Percentiles rank a stretch among this genome's conserved stretches.
phyloP scores from a whole-genome alignment of 1,284 basidiomycete species.

The Amylostereum chailletii region DNA sequence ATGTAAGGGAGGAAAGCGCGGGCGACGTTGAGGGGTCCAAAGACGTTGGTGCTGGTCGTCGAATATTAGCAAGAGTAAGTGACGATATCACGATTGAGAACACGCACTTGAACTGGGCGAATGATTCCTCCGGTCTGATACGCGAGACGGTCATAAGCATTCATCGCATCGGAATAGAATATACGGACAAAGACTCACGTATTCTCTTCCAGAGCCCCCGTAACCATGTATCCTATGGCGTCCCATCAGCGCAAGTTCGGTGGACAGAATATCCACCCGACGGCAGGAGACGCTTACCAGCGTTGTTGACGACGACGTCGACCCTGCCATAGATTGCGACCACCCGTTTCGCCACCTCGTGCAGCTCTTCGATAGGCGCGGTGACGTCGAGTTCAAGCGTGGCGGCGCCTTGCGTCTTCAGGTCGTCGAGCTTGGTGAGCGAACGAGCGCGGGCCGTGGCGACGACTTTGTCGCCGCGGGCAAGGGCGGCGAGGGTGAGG shows the following conservation, averaged over 20 bases:
- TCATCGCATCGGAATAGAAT: not conserved
- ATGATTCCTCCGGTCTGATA: conserved; percentile 20
- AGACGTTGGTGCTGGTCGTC: conserved; percentile 23
- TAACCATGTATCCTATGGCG: conserved; percentile 11
- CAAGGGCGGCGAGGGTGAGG: not conserved
- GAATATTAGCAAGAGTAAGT: not conserved
- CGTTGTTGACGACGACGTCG: conserved; percentile 41
- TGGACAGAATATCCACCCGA: not conserved
- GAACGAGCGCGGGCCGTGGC: conserved; percentile 20
- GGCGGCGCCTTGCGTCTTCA: conserved; percentile 18
- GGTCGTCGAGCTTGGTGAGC: conserved; percentile 16
- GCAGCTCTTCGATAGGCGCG: conserved; percentile 18
- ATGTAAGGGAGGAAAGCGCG: conserved; percentile 30
- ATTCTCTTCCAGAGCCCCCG: conserved; percentile 9
- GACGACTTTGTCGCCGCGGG: conserved; percentile 14
- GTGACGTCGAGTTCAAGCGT: conserved; percentile 23
- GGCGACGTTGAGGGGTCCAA: conserved; percentile 28
- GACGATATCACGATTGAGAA: conserved; percentile 2
- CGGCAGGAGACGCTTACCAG: conserved; percentile 20
- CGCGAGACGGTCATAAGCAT: not conserved
- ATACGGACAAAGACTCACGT: conserved; percentile 7
- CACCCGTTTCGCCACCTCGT: conserved; percentile 27
- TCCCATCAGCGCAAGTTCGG: not conserved
- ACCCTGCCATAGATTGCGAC: conserved; percentile 26
- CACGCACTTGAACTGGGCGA: conserved; percentile 24